Base-by-base conservation (phyloP, 2,329 filamentous ascomycete genomes). In the Diaporthe destruens region DNA sequence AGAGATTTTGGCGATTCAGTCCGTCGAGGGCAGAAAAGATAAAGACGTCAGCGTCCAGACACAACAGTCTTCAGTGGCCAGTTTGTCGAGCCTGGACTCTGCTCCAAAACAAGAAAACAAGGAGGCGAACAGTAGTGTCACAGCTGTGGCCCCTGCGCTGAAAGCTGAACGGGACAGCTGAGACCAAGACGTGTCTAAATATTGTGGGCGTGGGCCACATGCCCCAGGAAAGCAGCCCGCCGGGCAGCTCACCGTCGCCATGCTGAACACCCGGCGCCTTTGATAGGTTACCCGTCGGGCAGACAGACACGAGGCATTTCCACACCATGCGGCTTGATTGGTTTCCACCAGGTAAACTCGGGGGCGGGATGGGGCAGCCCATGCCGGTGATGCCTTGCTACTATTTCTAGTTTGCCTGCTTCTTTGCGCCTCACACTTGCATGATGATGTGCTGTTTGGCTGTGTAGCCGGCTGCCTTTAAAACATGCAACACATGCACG, bases 191-290 rank as follows among this genome's bases (percentile, higher is more conserved):
- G 12, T 49, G 20, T 49, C 44, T 59, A 65, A 65, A 65, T 65
- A 65, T 42, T 29, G 59, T 65, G 44, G 44, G 59, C 49, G 59
- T 18, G 42, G 56, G 23, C 56, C 56, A 51, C 36, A 29, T 65
- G 29, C 59, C 59, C 29, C 51, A 14, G 11, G 29, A 9, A 36
- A 51, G 51, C 42, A 44, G 59, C 23, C 59, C 59, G 59, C 42
- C 59, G 59, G 59, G 44, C 44, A 51, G 59, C 59, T 65, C 59
- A 65, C 59, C 59, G 59, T 65, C 44, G 59, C 59, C 59, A 65
- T 51, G 59, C 59, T 51, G 23, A 3, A 11, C 59, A 20, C 59
- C 59, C 36, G 29, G 59, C 44, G 44, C 32, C 20, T 65, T 51
- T 65, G 44, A 65, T 65, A 65, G 59, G 59, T 65, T 65, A 36